Conservation (phyloP, 208 protist species). For the Trichomonas tenax region DNA sequence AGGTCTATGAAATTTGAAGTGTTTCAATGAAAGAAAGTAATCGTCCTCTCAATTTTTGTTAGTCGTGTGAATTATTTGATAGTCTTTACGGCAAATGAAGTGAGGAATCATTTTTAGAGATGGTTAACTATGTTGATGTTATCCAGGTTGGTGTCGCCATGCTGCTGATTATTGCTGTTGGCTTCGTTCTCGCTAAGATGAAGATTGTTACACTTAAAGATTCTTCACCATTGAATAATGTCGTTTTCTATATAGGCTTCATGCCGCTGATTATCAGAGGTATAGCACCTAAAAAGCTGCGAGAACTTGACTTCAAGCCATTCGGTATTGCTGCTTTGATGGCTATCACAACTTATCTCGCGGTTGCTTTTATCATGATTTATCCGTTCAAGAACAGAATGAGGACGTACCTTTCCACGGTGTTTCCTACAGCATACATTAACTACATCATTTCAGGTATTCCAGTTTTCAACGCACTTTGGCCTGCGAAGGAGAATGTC, state of each 20-base stretch:
- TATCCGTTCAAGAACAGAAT: background rate
- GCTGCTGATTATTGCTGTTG: background rate
- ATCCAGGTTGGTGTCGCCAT: background rate
- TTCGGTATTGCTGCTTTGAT: background rate
- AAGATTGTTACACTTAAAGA: background rate
- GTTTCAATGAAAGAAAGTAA: no score
- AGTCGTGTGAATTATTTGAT: no score
- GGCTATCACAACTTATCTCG: background rate
- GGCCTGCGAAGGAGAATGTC: background rate
- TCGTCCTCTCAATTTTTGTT: no score
- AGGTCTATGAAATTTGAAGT: no score
- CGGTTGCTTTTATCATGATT: background rate
- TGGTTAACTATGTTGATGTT: background rate
- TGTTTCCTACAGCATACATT: background rate
- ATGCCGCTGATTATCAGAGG: background rate
- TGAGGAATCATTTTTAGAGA: no score
- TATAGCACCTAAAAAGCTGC: background rate
- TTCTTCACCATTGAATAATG: background rate
- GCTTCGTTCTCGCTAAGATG: background rate
- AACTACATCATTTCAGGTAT: background rate
- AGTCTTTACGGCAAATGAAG: no score
- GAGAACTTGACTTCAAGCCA: background rate
- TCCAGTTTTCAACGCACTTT: background rate
- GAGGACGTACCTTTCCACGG: background rate
- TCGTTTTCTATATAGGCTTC: background rate